Conservation (phyloP, 352 stramenopile genomes). For the Phytophthora tubulina region DNA sequence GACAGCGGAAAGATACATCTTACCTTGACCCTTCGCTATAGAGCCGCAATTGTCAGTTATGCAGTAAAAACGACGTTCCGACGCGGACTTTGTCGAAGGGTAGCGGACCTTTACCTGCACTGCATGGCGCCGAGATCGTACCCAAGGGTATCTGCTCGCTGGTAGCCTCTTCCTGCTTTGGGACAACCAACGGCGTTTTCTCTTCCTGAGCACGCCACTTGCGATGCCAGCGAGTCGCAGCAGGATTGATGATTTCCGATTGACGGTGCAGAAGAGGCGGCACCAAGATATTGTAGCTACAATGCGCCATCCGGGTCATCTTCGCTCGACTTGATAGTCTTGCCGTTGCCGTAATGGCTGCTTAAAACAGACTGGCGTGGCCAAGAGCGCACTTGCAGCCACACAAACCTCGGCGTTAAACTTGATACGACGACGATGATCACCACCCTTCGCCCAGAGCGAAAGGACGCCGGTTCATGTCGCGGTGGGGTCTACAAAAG, state of each 20-base stretch:
- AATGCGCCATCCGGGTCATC: constrained; percentile 15
- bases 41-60: neutral
- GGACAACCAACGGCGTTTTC: neutral
- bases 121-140: constrained; percentile 1
- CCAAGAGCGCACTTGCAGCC: neutral
- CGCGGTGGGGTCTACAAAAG: constrained; percentile 22
- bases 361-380: constrained; percentile 23
- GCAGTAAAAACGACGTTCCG: neutral
- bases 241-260: constrained; percentile 20
- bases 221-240: neutral
- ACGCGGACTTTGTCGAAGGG: constrained; percentile 8
- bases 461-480: constrained; percentile 31
- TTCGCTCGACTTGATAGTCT: neutral
- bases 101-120: constrained; percentile 3
- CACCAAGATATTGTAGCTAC: constrained; percentile 5
- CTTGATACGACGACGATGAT: constrained; percentile 4
- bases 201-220: constrained; percentile 4
- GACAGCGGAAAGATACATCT: neutral
- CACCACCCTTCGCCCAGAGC: constrained; percentile 7
- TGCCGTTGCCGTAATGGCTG: constrained; percentile 13
- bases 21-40: neutral
- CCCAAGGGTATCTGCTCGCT: neutral
- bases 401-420: constrained; percentile 11
- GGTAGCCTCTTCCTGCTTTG: neutral
- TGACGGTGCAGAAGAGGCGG: constrained; percentile 17